phyloP scores from a whole-genome alignment of 148 eudicot genomes.

The Chenopodium berlandieri region DNA sequence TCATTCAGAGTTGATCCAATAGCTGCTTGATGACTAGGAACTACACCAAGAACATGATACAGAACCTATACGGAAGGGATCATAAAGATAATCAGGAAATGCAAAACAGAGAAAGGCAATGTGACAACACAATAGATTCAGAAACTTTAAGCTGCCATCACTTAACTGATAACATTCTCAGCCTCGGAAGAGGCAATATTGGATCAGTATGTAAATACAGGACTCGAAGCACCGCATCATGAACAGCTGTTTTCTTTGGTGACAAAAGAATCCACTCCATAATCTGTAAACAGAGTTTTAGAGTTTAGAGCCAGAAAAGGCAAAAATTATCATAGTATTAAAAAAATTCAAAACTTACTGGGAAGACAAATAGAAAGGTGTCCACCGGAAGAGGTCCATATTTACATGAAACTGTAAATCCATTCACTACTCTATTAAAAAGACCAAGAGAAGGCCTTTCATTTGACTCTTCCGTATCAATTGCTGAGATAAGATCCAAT shows the following conservation, averaged over 20 bases:
- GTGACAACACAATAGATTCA: neutral
- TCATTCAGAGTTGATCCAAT: slow-evolving; percentile 87
- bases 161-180: slow-evolving; percentile 90
- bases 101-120: neutral
- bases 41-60: slow-evolving; percentile 87
- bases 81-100: slow-evolving; percentile 21
- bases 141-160: slow-evolving; percentile 7
- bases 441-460: slow-evolving; percentile 55
- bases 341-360: slow-evolving; percentile 46
- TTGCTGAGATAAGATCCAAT: slow-evolving; percentile 54
- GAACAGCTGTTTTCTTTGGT: slow-evolving; percentile 88
- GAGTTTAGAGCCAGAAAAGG: neutral
- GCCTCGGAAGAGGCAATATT: slow-evolving; percentile 86
- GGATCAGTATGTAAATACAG: slow-evolving; percentile 90
- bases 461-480: slow-evolving; percentile 37
- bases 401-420: slow-evolving; percentile 71
- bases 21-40: slow-evolving; percentile 83
- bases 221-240: slow-evolving; percentile 75
- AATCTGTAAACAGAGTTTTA: slow-evolving; percentile 39
- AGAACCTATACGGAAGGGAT: slow-evolving; percentile 58
- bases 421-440: slow-evolving; percentile 71
- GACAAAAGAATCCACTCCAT: slow-evolving; percentile 86
- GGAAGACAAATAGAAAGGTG: slow-evolving; percentile 76
- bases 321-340: neutral
- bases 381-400: slow-evolving; percentile 94